Evolutionary conservation across 805 yeast genomes (phyloP), one percentile per base, ranked within the genome.

Genomic region (Zygosaccharomyces bailii): DNA sequence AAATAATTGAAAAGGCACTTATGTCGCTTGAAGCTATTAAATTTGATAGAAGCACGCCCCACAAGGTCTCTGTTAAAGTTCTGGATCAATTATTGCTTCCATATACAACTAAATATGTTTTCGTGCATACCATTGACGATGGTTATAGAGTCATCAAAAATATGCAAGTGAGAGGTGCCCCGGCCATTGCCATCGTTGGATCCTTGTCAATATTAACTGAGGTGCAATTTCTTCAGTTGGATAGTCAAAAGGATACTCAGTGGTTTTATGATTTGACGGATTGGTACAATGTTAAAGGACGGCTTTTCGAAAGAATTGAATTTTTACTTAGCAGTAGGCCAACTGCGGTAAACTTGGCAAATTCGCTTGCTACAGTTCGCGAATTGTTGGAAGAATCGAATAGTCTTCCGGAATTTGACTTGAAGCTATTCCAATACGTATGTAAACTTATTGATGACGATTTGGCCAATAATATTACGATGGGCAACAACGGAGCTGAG

Each of bases 121-220:
- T 72, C 1, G 76, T 91, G 46, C 52, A 68, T 30, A 69, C 79
- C 13, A 79, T 86, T 40, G 82, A 82, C 37, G 89, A 84, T 61
- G 97, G 95, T 3, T 87, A 69, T 65, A 73, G 74, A 14, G 95
- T 86, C n/a, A 91, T 91, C 63, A 82, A 80, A 59, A 73, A 73
- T 46, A 91, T 91, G 99, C 89, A 86, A 57, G 97, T 95, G 4
- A 75, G 99, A 62, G 99, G 99, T 30, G 99, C 99, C 0, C 99
- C 99, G 0, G 98, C 98, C 1, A 91, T 91, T 60, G 97, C 97
- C 50, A 86, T 91, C 46, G 97, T 91, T 2, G 98, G 96, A 4
- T 81, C 89, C 1, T 74, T 90, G 48, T 78, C 96, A 2, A 76
- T 91, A 2, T 82, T 86, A 1, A 80, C 85, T n/a, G 96, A 91